Percentiles rank a stretch among this genome's conserved stretches.
Evolutionary conservation across 345 rosid genomes (phyloP).

Genomic region (Pistacia atlantica): DNA sequence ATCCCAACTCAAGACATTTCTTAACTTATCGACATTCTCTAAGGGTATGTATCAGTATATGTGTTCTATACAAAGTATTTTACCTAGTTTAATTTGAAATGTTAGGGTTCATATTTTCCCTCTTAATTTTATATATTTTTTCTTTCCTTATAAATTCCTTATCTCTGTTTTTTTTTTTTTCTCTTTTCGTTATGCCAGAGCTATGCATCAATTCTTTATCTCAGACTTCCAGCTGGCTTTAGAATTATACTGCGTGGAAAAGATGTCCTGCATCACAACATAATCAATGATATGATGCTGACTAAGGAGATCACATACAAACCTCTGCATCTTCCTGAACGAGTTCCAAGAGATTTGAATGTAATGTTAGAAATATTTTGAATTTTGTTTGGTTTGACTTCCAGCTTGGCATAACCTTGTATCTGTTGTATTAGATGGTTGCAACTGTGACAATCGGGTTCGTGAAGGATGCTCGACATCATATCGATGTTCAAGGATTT

Average conservation of each 20-base stretch:
- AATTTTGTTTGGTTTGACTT: not conserved
- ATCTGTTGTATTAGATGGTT: slow-evolving; percentile 40
- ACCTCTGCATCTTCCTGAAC: slow-evolving; percentile 42
- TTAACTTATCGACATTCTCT: slow-evolving; percentile 69
- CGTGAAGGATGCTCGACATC: slow-evolving; percentile 74
- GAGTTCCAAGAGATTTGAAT: slow-evolving; percentile 25
- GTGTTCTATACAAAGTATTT: slow-evolving; percentile 6
- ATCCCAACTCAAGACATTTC: slow-evolving; percentile 63
- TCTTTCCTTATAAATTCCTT: not conserved
- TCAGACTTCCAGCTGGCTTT: slow-evolving; percentile 56
- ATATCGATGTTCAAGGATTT: slow-evolving; percentile 80
- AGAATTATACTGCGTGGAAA: slow-evolving; percentile 56
- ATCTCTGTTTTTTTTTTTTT: no score
- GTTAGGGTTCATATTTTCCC: no score
- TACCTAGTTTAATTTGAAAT: not conserved
- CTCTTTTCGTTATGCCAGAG: slow-evolving; percentile 37
- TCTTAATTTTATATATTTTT: no score
- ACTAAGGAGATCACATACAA: slow-evolving; percentile 41
- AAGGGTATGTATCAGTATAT: slow-evolving; percentile 42
- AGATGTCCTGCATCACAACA: slow-evolving; percentile 60
- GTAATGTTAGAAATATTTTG: slow-evolving; percentile 26
- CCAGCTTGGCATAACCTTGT: not conserved
- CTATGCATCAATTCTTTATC: slow-evolving; percentile 82
- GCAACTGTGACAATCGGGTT: slow-evolving; percentile 67
- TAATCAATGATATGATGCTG: slow-evolving; percentile 65